Conservation (phyloP, 148 eudicot species). For the Amaranthus hypochondriacus region DNA sequence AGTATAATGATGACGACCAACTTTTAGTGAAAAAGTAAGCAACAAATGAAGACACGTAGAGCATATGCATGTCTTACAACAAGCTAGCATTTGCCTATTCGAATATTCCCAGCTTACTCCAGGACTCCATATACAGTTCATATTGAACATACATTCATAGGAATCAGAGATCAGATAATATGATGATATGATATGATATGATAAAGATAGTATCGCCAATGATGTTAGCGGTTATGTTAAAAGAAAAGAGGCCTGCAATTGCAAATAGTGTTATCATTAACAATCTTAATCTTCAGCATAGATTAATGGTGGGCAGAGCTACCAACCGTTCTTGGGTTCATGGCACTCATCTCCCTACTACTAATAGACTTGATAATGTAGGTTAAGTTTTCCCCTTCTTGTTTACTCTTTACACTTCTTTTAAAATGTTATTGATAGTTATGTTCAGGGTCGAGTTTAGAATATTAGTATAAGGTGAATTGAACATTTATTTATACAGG, state of each 20-base stretch:
- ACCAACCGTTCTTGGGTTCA: slow-evolving; percentile 28
- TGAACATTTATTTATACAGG: too few relatives aligned
- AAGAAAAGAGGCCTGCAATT: neutral
- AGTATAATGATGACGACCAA: too few relatives aligned
- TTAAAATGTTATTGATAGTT: too few relatives aligned
- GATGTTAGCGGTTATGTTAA: slow-evolving; percentile 17
- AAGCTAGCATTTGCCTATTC: too few relatives aligned
- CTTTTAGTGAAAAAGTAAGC: too few relatives aligned
- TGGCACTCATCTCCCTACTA: slow-evolving; percentile 27
- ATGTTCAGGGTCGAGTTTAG: too few relatives aligned
- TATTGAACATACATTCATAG: neutral
- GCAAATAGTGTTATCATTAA: neutral
- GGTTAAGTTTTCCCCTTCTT: neutral
- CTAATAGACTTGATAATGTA: slow-evolving; percentile 16
- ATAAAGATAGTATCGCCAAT: slow-evolving; percentile 2
- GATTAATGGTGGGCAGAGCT: slow-evolving; percentile 30
- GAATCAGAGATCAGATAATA: neutral
- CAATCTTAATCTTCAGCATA: slow-evolving; percentile 2
- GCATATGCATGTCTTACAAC: neutral
- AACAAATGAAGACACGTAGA: too few relatives aligned
- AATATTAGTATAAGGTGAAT: too few relatives aligned
- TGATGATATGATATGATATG: neutral
- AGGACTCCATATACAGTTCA: too few relatives aligned
- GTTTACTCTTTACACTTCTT: neutral
- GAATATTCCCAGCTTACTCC: too few relatives aligned